A percentile compares a stretch with the other conserved stretches of the same genome.
Conservation (phyloP, 495 filamentous ascomycete species). For the Trichoderma virens region DNA sequence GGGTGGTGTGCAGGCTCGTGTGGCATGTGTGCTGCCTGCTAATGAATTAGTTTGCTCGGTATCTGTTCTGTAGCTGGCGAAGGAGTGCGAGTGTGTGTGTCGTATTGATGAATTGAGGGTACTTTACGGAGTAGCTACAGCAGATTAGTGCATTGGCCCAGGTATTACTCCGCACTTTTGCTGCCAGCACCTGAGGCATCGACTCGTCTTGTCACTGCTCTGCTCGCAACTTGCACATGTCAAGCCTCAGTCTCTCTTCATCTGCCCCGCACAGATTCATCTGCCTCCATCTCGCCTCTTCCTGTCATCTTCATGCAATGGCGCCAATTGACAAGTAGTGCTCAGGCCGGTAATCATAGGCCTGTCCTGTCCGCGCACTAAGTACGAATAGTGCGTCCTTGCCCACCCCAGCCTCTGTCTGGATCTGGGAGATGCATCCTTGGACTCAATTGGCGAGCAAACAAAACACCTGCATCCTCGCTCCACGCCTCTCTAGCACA, state of each 20-base stretch:
- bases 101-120: no score
- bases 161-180: background rate
- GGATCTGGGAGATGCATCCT: no score
- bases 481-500: background rate
- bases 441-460: no score
- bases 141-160: background rate
- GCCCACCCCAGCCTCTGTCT: no score
- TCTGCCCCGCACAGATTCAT: background rate
- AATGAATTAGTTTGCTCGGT: no score
- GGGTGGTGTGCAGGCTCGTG: conserved; percentile 1
- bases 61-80: no score
- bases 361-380: no score
- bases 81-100: no score
- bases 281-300: background rate
- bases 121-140: no score
- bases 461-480: background rate
- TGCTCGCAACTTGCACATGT: background rate
- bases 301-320: background rate
- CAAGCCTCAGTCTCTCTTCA: background rate
- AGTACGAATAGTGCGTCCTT: no score
- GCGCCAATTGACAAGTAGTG: no score
- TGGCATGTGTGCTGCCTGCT: background rate
- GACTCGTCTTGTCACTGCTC: background rate
- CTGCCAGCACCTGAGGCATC: background rate
- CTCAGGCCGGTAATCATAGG: no score